Evolutionary conservation across 176 grass and related monocot genomes (phyloP).

Genomic region (Hordeum marinum): DNA sequence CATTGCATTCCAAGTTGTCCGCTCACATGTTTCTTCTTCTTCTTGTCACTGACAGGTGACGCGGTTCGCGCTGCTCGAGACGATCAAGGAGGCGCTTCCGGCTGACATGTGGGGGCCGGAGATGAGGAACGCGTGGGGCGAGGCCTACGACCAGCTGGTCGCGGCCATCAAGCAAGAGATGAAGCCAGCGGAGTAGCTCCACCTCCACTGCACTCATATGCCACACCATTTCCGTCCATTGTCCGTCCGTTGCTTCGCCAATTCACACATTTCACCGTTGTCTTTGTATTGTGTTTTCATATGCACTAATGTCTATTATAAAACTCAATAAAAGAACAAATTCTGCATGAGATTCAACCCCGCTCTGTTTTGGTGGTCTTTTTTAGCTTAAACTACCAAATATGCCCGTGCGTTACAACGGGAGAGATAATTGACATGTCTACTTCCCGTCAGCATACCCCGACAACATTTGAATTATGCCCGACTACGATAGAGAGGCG

Average conservation of each 20-base stretch:
- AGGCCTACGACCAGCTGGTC: conserved; percentile 71
- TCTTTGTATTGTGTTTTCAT: not conserved
- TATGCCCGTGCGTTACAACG: too few relatives aligned
- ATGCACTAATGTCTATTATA: not conserved
- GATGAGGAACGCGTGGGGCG: conserved; percentile 68
- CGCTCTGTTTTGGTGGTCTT: too few relatives aligned
- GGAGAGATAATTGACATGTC: too few relatives aligned
- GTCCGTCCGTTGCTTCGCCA: not conserved
- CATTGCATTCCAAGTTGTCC: not conserved
- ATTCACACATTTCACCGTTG: not conserved
- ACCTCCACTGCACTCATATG: not conserved
- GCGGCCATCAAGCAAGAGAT: conserved; percentile 75
- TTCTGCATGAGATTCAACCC: not conserved
- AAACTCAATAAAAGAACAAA: not conserved
- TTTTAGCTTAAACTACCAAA: too few relatives aligned
- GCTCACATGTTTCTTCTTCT: not conserved
- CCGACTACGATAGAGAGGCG: too few relatives aligned
- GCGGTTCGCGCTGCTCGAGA: conserved; percentile 65
- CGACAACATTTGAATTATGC: too few relatives aligned
- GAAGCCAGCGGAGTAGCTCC: conserved; percentile 43
- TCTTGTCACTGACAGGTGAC: conserved; percentile 52
- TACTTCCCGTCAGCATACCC: too few relatives aligned
- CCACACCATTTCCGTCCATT: not conserved
- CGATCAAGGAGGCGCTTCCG: conserved; percentile 70
- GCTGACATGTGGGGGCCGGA: conserved; percentile 63